These are phyloP conservation scores for Arctium minus DNA, from an alignment of 129 eudicot genomes.

Conservation along the genomic window DNA sequence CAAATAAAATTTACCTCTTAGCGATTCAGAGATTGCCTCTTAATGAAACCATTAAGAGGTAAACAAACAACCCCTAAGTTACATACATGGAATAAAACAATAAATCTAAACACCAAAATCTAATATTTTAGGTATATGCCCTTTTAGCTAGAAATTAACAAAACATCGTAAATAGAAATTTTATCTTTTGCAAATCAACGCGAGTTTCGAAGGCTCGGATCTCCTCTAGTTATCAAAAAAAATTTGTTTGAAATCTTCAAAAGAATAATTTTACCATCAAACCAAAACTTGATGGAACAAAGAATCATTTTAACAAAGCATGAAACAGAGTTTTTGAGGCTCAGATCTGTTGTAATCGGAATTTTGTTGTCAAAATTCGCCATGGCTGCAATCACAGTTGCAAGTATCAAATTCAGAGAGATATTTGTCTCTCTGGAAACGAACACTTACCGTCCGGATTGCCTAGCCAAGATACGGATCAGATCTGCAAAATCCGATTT, in stretches of 20 bases:
- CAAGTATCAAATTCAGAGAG: background rate
- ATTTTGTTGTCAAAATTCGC: conserved; percentile 13
- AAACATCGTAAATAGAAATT: background rate
- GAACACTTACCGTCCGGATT: conserved; percentile 18
- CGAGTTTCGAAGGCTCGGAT: background rate
- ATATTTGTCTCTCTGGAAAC: background rate
- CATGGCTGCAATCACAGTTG: conserved; percentile 43
- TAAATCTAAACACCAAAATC: background rate
- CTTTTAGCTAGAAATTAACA: background rate
- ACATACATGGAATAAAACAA: too few relatives aligned
- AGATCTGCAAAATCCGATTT: conserved; percentile 6
- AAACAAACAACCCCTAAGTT: too few relatives aligned
- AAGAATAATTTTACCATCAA: background rate
- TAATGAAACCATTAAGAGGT: too few relatives aligned
- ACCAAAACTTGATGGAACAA: too few relatives aligned
- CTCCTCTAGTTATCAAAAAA: background rate
- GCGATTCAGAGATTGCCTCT: too few relatives aligned
- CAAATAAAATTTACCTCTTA: too few relatives aligned
- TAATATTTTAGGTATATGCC: background rate
- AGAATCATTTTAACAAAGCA: background rate
- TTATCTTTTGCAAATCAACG: background rate
- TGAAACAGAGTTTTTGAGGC: conserved; percentile 15
- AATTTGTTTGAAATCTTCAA: background rate
- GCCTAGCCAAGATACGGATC: conserved; percentile 31
- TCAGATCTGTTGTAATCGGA: conserved; percentile 16